These are phyloP conservation scores for Penicillium tannophilum DNA, from an alignment of 495 filamentous ascomycete genomes.

Conservation along the genomic window DNA sequence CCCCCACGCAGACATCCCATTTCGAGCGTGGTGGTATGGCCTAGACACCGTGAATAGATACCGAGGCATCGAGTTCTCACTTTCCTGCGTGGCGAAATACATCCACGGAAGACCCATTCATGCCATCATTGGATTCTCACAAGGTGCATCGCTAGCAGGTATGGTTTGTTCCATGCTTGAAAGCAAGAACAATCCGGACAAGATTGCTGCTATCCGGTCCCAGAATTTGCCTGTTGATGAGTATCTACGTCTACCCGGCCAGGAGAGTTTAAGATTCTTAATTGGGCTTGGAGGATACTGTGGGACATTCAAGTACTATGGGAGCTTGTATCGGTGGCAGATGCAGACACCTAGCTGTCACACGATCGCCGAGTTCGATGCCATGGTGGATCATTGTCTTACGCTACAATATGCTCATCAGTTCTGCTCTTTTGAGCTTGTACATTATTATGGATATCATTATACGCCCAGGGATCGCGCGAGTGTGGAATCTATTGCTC, in stretches of 20 bases:
- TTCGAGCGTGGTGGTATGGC: slow-evolving; percentile 12
- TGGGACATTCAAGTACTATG: slow-evolving; percentile 3
- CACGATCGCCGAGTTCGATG: slow-evolving; percentile 1
- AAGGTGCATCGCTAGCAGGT: slow-evolving; percentile 6
- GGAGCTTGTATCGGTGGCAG: slow-evolving; percentile 1
- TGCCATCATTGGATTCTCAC: slow-evolving; percentile 9
- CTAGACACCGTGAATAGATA: slow-evolving; percentile 8
- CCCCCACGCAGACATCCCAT: background rate
- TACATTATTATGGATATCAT: slow-evolving; percentile 7
- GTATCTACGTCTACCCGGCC: slow-evolving; percentile 1
- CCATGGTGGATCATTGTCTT: slow-evolving; percentile 3
- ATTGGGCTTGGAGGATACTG: slow-evolving; percentile 4
- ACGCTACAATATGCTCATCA: background rate
- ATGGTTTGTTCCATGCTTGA: slow-evolving; percentile 16
- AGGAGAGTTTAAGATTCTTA: slow-evolving; percentile 3
- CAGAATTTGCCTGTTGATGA: slow-evolving; percentile 6
- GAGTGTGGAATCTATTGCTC: slow-evolving; percentile 4
- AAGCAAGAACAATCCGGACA: slow-evolving; percentile 7
- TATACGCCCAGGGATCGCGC: slow-evolving; percentile 5
- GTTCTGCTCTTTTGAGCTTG: slow-evolving; percentile 3
- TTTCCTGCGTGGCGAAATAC: slow-evolving; percentile 6
- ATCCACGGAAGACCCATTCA: slow-evolving; percentile 15
- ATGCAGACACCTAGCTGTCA: slow-evolving; percentile 4
- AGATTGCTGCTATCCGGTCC: slow-evolving; percentile 4
- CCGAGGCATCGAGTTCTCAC: slow-evolving; percentile 8